A percentile compares a stretch with the other conserved stretches of the same genome.
These are phyloP conservation scores for Saturnispora sekii DNA, from an alignment of 805 yeast species.

Conservation along the genomic window DNA sequence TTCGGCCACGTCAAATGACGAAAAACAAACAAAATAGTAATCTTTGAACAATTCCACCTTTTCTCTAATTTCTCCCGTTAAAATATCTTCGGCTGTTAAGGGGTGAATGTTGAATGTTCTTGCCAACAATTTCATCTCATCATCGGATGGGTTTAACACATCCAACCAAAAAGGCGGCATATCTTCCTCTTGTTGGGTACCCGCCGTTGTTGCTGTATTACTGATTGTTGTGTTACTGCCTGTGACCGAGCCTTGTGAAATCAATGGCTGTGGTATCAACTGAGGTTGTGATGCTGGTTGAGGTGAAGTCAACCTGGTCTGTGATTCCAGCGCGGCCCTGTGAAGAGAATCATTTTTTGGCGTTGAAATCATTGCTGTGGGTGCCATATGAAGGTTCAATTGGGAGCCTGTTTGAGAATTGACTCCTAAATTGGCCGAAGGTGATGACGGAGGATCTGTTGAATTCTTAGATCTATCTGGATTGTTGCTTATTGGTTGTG, in stretches of 20 bases:
- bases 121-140: conserved; percentile 86
- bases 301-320: not conserved
- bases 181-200: conserved; percentile 1
- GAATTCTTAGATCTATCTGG: too few relatives aligned
- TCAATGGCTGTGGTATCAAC: not conserved
- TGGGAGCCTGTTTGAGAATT: not conserved
- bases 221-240: not conserved
- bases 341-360: not conserved
- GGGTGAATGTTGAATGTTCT: conserved; percentile 95
- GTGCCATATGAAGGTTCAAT: not conserved
- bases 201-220: conserved; percentile 1
- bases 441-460: too few relatives aligned
- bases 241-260: not conserved
- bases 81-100: conserved; percentile 89
- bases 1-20: conserved; percentile 72
- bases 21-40: conserved; percentile 86
- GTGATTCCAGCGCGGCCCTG: not conserved
- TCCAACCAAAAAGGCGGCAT: conserved; percentile 81
- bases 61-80: conserved; percentile 87
- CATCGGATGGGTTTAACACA: conserved; percentile 87
- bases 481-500: not conserved
- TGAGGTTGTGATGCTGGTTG: not conserved
- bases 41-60: conserved; percentile 88
- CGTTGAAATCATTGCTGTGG: not conserved
- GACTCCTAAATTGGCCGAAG: too few relatives aligned